Evolutionary conservation across 345 rosid genomes (phyloP), one percentile per base, ranked within the genome.

Genomic region (Alliaria petiolata): DNA sequence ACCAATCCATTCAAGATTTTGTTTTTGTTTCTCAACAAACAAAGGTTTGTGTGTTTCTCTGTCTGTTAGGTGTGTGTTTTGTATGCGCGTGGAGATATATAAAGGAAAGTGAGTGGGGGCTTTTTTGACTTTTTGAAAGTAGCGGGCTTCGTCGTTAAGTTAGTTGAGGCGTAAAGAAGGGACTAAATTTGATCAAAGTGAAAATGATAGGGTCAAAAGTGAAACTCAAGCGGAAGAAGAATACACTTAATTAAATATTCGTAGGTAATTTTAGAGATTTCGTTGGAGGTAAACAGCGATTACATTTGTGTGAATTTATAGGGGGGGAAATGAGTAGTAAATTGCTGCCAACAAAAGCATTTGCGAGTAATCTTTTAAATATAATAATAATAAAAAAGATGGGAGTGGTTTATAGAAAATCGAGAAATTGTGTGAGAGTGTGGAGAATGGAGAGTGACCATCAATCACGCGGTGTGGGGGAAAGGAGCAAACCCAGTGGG

Each of bases 1-100:
- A 86, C 98, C 98, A 93, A 45, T 93, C 96, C 98, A 93, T 93
- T 8, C 9, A 25, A 31, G 25, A 35, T 6, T 3, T 22, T 22
- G 1, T 22, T 22, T 22, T 22, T 22, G 25, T 44, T 60, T 34
- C 69, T 36, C 15, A 14, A 49, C 9, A 22, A n/a, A 19, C 4
- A 26, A 4, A 64, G 11, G 17, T 31, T 44, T 36, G 38, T 22
- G 17, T 11, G 5, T 28, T 5, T 28, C 31, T 28, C 31, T 28
- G 31, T 52, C 2, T 66, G 10, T 20, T 39, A 15, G 20, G 46
- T 57, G 10, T 45, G 40, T 53, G 36, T 49, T 14, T 4, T 42
- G 22, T 33, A 25, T 36, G 26, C 22, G 43, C 50, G 57, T 36
- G 62, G 49, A 62, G 47, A 22, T 22, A 10, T 56, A 47, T 14